A percentile compares a stretch with the other conserved stretches of the same genome.
These are phyloP conservation scores for Yamadazyma triangularis DNA, from an alignment of 1,139 yeast species.

Conservation along the genomic window DNA sequence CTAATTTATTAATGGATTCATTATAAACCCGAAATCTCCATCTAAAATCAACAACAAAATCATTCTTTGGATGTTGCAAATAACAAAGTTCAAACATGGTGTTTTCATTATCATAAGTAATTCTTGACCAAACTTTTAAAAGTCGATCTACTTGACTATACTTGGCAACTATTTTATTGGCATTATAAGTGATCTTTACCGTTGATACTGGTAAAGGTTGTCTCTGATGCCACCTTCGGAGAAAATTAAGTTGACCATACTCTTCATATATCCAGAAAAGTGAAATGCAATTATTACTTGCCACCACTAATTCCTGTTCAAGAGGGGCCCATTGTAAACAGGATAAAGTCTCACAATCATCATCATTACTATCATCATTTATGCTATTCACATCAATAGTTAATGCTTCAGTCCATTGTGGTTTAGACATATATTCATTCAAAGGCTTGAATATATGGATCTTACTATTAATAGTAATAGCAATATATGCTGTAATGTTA, in stretches of 20 bases:
- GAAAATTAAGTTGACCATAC: slow-evolving; percentile 33
- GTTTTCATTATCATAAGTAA: slow-evolving; percentile 62
- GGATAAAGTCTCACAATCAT: slow-evolving; percentile 35
- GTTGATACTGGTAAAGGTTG: slow-evolving; percentile 57
- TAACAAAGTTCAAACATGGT: slow-evolving; percentile 70
- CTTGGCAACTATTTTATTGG: slow-evolving; percentile 58
- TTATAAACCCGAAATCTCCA: slow-evolving; percentile 40
- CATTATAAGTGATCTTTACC: slow-evolving; percentile 58
- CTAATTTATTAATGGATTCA: slow-evolving; percentile 11
- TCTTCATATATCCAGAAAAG: slow-evolving; percentile 51
- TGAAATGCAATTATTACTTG: slow-evolving; percentile 46
- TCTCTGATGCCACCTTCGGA: slow-evolving; percentile 48
- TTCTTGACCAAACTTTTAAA: slow-evolving; percentile 76
- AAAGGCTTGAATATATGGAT: slow-evolving; percentile 40
- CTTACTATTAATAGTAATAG: slow-evolving; percentile 35
- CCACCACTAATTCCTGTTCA: slow-evolving; percentile 57
- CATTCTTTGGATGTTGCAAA: slow-evolving; percentile 51
- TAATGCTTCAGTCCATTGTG: slow-evolving; percentile 45
- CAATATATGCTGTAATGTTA: slow-evolving; percentile 50
- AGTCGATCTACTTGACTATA: slow-evolving; percentile 58
- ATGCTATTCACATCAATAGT: slow-evolving; percentile 15
- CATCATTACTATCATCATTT: too few species aligned
- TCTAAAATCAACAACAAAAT: slow-evolving; percentile 48
- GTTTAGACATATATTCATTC: slow-evolving; percentile 38
- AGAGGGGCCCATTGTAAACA: slow-evolving; percentile 64